Conservation (phyloP, 116 monocot species). For the Trichopus zeylanicus region DNA sequence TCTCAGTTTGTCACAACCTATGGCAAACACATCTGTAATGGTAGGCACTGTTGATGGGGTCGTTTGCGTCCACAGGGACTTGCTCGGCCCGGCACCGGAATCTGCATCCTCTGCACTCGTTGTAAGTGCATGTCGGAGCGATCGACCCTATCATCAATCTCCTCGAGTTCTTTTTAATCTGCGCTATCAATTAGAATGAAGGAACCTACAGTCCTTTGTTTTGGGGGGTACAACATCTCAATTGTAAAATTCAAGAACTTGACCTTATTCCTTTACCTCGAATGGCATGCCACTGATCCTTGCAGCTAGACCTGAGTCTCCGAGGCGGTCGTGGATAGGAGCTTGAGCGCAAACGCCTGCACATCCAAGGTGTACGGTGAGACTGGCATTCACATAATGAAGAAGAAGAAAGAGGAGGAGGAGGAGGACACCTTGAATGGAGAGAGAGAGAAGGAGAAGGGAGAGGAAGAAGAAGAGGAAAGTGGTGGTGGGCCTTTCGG, state of each 20-base stretch:
- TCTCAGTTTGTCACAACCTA: slow-evolving; percentile 18
- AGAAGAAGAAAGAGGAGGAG: neutral
- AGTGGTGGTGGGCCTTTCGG: slow-evolving; percentile 1
- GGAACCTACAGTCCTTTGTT: neutral
- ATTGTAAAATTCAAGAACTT: too few relatives aligned
- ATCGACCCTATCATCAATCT: slow-evolving; percentile 77
- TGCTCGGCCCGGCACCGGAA: slow-evolving; percentile 81
- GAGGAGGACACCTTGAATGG: slow-evolving; percentile 7
- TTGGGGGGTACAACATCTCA: neutral
- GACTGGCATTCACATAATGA: neutral
- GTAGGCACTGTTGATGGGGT: slow-evolving; percentile 82
- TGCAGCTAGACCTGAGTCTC: too few relatives aligned
- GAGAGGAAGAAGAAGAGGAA: slow-evolving; percentile 21
- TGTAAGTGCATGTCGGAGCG: slow-evolving; percentile 69
- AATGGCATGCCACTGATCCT: too few relatives aligned
- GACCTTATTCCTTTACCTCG: too few relatives aligned
- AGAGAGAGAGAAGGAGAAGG: slow-evolving; percentile 8
- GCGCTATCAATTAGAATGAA: neutral
- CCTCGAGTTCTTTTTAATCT: slow-evolving; percentile 11
- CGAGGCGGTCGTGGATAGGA: too few relatives aligned
- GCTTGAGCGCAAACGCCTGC: neutral
- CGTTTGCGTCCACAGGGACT: slow-evolving; percentile 68
- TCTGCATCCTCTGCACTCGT: slow-evolving; percentile 77
- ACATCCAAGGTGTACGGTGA: neutral
- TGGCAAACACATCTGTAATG: slow-evolving; percentile 82